Evolutionary conservation across 371 early-diverging fungal species (phyloP).

Genomic region (Batrachochytrium dendrobatidis): DNA sequence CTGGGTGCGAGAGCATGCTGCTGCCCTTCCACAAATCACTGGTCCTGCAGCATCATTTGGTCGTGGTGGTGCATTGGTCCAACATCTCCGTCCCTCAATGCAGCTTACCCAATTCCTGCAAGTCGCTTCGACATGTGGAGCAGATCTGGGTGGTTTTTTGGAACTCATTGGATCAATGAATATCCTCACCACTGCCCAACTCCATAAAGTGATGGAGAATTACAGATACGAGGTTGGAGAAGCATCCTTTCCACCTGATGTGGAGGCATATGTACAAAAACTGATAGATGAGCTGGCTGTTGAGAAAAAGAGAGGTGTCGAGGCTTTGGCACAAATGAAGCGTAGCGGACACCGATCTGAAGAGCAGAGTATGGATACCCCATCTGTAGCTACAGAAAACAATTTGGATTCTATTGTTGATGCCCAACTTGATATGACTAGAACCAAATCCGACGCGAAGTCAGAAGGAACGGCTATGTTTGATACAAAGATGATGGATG

Average conservation of each 20-base stretch:
- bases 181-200: conserved; percentile 57
- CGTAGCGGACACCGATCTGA: background rate
- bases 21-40: background rate
- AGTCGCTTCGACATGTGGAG: conserved; percentile 56
- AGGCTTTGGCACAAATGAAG: background rate
- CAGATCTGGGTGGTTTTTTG: conserved; percentile 59
- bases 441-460: too few relatives aligned
- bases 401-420: background rate
- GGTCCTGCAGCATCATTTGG: background rate
- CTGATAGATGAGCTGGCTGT: conserved; percentile 14
- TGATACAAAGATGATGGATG: too few relatives aligned
- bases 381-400: background rate
- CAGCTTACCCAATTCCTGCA: conserved; percentile 78
- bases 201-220: conserved; percentile 57
- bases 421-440: background rate
- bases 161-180: conserved; percentile 61
- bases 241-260: conserved; percentile 53
- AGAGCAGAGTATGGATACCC: too few relatives aligned
- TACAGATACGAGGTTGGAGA: conserved; percentile 87
- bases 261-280: conserved; percentile 55
- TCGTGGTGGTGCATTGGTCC: conserved; percentile 17
- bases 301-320: background rate
- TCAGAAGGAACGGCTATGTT: too few relatives aligned
- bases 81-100: conserved; percentile 46
- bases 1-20: conserved; percentile 56